Conservation (phyloP, 148 eudicot species). For the Silene conica region DNA sequence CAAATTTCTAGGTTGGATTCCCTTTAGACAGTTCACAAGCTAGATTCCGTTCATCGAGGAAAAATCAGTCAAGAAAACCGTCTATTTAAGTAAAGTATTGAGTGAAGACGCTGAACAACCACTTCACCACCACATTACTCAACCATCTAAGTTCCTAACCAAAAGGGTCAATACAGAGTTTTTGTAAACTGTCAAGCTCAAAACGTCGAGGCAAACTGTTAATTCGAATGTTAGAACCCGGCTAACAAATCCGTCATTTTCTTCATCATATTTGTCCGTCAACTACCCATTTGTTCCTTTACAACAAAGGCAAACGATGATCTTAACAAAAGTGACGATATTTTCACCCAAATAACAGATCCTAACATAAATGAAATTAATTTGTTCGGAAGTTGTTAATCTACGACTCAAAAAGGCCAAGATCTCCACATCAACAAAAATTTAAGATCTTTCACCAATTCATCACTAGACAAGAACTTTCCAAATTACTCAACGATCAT, state of each 20-base stretch:
- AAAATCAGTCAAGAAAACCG: not conserved
- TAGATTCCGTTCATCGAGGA: not conserved
- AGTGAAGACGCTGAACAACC: not conserved
- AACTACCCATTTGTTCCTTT: not conserved
- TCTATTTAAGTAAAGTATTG: not conserved
- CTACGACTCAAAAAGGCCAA: not conserved
- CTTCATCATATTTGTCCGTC: not conserved
- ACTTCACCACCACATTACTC: conserved; percentile 2
- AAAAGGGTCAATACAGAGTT: not conserved
- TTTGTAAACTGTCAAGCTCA: not conserved
- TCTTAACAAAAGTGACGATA: too few relatives aligned
- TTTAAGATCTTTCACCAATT: not conserved
- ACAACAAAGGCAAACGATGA: too few relatives aligned
- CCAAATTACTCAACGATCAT: not conserved
- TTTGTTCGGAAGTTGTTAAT: not conserved
- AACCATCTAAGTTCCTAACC: conserved; percentile 4
- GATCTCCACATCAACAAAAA: not conserved
- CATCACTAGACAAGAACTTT: not conserved
- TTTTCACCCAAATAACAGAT: too few relatives aligned
- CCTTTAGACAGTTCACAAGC: not conserved
- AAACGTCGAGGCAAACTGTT: not conserved
- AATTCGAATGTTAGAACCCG: not conserved
- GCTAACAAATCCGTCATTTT: not conserved
- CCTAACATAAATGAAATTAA: too few relatives aligned
- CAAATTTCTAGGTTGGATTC: not conserved